phyloP scores from a whole-genome alignment of 176 grass and related monocot species.

The Aegilops sharonensis region DNA sequence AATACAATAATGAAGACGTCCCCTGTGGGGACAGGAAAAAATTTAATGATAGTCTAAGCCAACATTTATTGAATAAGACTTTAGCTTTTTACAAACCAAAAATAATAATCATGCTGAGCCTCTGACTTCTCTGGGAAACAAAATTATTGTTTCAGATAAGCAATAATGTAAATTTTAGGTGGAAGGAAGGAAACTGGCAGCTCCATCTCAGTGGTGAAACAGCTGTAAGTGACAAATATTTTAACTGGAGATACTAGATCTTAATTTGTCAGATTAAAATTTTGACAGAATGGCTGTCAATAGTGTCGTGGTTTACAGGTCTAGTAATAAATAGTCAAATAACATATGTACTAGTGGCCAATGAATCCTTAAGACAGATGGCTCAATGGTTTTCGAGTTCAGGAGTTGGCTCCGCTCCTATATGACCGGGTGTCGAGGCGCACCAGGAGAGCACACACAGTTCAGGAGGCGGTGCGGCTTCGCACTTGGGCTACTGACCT shows the following conservation, averaged over 20 bases:
- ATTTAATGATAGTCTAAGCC: conserved; percentile 1
- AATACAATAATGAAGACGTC: background rate
- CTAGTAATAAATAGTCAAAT: background rate
- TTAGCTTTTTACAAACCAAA: background rate
- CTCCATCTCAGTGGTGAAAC: conserved; percentile 5
- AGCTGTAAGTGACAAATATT: conserved; percentile 16
- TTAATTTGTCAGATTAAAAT: background rate
- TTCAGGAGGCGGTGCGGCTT: too few relatives aligned
- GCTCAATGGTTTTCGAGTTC: too few relatives aligned
- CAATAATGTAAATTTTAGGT: background rate
- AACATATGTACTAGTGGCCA: conserved; percentile 4
- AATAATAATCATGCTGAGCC: background rate
- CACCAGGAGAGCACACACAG: too few relatives aligned
- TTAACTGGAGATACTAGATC: background rate
- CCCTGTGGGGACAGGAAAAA: background rate
- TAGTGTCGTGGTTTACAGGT: background rate
- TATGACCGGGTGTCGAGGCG: too few relatives aligned
- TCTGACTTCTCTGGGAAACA: conserved; percentile 7
- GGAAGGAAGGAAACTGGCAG: background rate
- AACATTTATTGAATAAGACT: conserved; percentile 16
- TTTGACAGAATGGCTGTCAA: background rate
- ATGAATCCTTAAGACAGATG: background rate
- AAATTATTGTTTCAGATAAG: conserved; percentile 20
- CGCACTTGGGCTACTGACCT: too few relatives aligned
- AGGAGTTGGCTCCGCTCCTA: too few relatives aligned